Conservation (phyloP, 1,284 basidiomycete genomes). For the Sporisorium scitamineum region DNA sequence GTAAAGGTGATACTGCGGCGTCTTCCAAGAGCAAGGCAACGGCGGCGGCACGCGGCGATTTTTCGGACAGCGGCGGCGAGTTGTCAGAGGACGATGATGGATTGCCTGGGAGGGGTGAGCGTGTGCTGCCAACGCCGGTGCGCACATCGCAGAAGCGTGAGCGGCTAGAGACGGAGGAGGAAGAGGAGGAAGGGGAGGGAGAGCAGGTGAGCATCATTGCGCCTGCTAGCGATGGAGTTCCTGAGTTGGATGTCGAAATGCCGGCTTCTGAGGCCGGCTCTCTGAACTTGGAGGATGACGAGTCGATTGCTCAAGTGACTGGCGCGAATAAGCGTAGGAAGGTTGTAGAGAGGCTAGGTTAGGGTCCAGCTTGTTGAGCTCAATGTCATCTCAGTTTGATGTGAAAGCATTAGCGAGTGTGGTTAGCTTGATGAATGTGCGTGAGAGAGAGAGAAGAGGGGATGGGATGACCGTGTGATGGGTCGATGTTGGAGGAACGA, state of each 20-base stretch:
- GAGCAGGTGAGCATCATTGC: constrained; percentile 24
- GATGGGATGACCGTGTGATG: not conserved
- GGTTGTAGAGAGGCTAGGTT: constrained; percentile 5
- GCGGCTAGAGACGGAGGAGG: constrained; percentile 12
- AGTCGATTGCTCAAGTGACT: not conserved
- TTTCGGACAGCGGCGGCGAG: constrained; percentile 37
- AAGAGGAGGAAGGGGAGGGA: constrained; percentile 8
- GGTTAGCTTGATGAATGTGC: no score
- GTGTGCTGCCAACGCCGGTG: constrained; percentile 18
- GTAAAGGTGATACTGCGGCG: not conserved
- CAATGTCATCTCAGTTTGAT: not conserved
- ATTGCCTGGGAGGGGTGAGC: constrained; percentile 22
- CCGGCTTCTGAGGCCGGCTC: constrained; percentile 12
- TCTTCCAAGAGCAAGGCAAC: constrained; percentile 2
- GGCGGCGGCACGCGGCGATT: not conserved
- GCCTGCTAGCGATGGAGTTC: constrained; percentile 17
- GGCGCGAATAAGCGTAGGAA: constrained; percentile 19
- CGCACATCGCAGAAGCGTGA: constrained; percentile 27
- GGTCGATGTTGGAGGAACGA: not conserved
- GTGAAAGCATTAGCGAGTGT: no score
- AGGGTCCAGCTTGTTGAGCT: not conserved
- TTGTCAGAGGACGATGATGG: constrained; percentile 36
- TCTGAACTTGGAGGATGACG: constrained; percentile 8
- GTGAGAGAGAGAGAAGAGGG: not conserved
- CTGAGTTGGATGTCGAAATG: constrained; percentile 26